These are phyloP conservation scores for Parascedosporium putredinis DNA, from an alignment of 2,329 filamentous ascomycete genomes.

Conservation along the genomic window DNA sequence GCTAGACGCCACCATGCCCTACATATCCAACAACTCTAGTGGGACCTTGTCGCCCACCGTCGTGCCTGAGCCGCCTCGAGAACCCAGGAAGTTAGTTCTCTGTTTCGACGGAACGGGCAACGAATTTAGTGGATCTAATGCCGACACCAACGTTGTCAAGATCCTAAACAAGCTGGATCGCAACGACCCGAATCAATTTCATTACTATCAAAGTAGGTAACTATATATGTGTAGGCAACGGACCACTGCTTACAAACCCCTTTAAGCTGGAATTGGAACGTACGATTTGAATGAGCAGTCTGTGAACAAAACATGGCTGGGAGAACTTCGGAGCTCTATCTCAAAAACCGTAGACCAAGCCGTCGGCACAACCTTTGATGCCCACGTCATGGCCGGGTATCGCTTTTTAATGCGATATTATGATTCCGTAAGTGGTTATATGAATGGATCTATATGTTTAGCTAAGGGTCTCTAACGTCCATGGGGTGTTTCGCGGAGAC, in stretches of 20 bases:
- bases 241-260: no score
- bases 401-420: slow-evolving; percentile 45
- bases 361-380: slow-evolving; percentile 35
- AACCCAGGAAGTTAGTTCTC: slow-evolving; percentile 35
- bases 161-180: slow-evolving; percentile 35
- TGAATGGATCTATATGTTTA: not conserved
- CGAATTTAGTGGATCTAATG: slow-evolving; percentile 31
- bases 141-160: slow-evolving; percentile 46
- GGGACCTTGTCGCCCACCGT: no score
- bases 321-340: slow-evolving; percentile 23
- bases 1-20: no score
- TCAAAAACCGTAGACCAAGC: slow-evolving; percentile 31
- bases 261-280: slow-evolving; percentile 41
- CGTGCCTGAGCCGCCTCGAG: no score
- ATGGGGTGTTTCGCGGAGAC: no score
- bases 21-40: no score
- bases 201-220: slow-evolving; percentile 42
- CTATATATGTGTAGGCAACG: no score
- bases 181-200: slow-evolving; percentile 30
- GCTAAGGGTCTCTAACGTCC: slow-evolving; percentile 1
- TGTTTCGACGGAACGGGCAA: slow-evolving; percentile 41
- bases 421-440: slow-evolving; percentile 21
- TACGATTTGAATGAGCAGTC: slow-evolving; percentile 33
- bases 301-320: slow-evolving; percentile 26
- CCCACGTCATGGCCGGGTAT: slow-evolving; percentile 42